These are phyloP conservation scores for Fusarium sp. DNA, from an alignment of 2,329 filamentous ascomycete species.

Conservation along the genomic window DNA sequence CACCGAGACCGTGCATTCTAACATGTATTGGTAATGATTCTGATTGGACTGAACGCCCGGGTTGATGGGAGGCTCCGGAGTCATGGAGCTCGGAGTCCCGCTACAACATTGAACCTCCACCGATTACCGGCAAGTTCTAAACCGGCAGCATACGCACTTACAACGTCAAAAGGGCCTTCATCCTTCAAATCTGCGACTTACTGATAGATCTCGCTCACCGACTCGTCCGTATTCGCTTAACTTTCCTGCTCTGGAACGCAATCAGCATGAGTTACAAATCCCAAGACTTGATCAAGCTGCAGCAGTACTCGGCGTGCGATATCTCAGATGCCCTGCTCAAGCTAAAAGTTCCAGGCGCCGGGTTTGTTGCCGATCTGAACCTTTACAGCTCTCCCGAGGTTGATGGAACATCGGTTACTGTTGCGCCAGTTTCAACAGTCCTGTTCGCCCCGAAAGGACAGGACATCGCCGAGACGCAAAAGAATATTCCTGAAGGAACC, in stretches of 20 bases:
- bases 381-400: constrained; percentile 48
- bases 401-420: constrained; percentile 45
- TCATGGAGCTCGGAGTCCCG: constrained; percentile 41
- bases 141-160: constrained; percentile 11
- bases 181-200: constrained; percentile 16
- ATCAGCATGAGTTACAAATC: constrained; percentile 38
- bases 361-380: constrained; percentile 70
- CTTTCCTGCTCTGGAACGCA: constrained; percentile 19
- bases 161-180: constrained; percentile 24
- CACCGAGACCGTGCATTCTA: constrained; percentile 37
- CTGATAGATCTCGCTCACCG: constrained; percentile 30
- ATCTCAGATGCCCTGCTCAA: constrained; percentile 79
- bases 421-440: constrained; percentile 70
- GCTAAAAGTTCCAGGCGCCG: constrained; percentile 72
- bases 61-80: constrained; percentile 46
- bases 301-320: constrained; percentile 62
- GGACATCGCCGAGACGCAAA: constrained; percentile 43
- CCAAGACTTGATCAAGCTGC: constrained; percentile 46
- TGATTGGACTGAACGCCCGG: constrained; percentile 48
- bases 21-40: constrained; percentile 37
- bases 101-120: constrained; percentile 29
- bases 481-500: constrained; percentile 66
- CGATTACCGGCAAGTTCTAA: constrained; percentile 29
- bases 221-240: constrained; percentile 27
- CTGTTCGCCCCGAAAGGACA: constrained; percentile 70